Conservation (phyloP, 2,329 filamentous ascomycete genomes). For the Pseudocercospora pini-densiflorae region DNA sequence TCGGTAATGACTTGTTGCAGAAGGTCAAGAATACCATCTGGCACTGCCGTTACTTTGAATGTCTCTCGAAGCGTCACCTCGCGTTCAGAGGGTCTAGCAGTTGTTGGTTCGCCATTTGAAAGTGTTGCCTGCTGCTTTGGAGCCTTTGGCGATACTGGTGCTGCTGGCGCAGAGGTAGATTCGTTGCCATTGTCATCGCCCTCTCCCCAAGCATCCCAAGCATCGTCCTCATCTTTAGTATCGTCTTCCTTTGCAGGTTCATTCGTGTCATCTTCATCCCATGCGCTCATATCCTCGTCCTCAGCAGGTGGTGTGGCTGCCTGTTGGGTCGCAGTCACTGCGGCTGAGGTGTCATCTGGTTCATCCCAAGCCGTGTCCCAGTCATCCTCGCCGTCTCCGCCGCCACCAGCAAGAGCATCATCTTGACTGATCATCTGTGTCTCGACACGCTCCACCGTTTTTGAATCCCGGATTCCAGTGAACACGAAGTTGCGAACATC, state of each 20-base stretch:
- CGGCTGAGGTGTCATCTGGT: constrained; percentile 44
- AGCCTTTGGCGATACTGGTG: constrained; percentile 29
- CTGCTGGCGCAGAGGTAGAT: constrained; percentile 38
- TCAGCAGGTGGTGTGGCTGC: constrained; percentile 31
- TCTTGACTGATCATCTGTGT: constrained; percentile 77
- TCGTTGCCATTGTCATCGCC: constrained; percentile 61
- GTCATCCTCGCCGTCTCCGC: constrained; percentile 57
- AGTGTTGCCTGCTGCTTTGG: constrained; percentile 12
- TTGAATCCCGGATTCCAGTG: constrained; percentile 67
- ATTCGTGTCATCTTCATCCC: constrained; percentile 48
- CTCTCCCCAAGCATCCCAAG: constrained; percentile 92
- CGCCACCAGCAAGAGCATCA: constrained; percentile 59
- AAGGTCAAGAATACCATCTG: constrained; percentile 73
- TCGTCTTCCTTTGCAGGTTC: constrained; percentile 26
- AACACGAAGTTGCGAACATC: constrained; percentile 72
- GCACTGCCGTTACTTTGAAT: constrained; percentile 87
- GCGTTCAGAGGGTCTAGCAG: constrained; percentile 32
- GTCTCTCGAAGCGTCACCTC: constrained; percentile 76
- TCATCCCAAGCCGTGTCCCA: constrained; percentile 85
- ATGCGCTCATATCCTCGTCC: constrained; percentile 55
- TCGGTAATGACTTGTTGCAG: constrained; percentile 59
- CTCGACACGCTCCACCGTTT: constrained; percentile 80
- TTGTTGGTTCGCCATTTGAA: constrained; percentile 36
- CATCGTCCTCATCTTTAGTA: constrained; percentile 57
- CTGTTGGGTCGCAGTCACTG: constrained; percentile 29